A percentile compares a stretch with the other conserved stretches of the same genome.
phyloP scores from a whole-genome alignment of 225 moss, liverwort and hornwort genomes.

The Anthoceros angustus region DNA sequence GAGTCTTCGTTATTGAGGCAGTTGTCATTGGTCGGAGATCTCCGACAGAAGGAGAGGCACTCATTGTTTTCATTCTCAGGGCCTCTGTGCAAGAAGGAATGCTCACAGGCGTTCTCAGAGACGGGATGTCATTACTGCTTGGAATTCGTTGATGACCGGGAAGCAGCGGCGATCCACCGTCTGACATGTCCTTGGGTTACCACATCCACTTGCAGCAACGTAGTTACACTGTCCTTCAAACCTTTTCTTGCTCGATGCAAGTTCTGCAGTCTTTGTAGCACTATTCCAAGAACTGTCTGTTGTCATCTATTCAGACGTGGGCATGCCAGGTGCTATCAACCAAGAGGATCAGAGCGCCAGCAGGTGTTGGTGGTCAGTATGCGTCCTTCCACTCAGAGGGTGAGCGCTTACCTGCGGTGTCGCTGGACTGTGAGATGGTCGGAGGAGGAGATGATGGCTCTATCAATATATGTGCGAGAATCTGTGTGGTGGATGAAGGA shows the following conservation, averaged over 20 bases:
- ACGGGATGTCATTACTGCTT: constrained; percentile 37
- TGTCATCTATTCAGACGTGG: not conserved
- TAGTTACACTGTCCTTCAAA: not conserved
- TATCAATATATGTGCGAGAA: constrained; percentile 40
- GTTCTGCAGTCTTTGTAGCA: not conserved
- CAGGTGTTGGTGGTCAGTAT: constrained; percentile 7
- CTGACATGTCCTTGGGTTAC: constrained; percentile 27
- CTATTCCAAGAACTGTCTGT: not conserved
- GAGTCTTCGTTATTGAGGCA: not conserved
- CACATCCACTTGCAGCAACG: constrained; percentile 16
- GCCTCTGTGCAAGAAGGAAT: constrained; percentile 40
- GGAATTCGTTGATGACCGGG: constrained; percentile 28
- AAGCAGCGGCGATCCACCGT: constrained; percentile 22
- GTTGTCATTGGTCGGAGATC: not conserved
- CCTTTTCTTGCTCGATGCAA: constrained; percentile 9
- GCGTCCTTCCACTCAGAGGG: constrained; percentile 9
- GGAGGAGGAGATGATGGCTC: constrained; percentile 46
- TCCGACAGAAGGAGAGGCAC: not conserved
- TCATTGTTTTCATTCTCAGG: constrained; percentile 17
- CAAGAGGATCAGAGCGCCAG: constrained; percentile 3
- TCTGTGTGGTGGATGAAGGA: constrained; percentile 50
- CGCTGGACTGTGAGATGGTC: constrained; percentile 61
- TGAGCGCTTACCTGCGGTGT: constrained; percentile 17
- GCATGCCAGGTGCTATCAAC: not conserved
- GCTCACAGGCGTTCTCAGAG: constrained; percentile 31